Evolutionary conservation across 768 basidiomycete species (phyloP), one percentile per base, ranked within the genome.

Genomic region (Lactarius indigo): DNA sequence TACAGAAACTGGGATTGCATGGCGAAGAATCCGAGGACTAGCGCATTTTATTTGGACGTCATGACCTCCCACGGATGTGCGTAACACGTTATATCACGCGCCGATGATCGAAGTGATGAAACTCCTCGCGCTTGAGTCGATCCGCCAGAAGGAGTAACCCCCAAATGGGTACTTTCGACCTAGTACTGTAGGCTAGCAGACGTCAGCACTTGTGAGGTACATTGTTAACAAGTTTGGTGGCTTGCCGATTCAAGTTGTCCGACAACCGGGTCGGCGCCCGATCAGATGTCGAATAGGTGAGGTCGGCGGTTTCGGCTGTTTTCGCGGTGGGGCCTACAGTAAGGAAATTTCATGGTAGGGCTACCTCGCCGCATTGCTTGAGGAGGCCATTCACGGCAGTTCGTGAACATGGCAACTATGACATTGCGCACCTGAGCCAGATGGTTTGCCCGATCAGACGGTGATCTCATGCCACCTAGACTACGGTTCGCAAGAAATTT

Each of bases 71-170:
- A 39, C 15, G 37, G 5, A 39, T 39, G 37, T 39, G 15, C 1
- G 37, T 15, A 39, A 15, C 37, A 39, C 37, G 35, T 2, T 35
- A 37, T 37, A 37, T 37, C 12, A 37, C 12, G 35, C 35, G 3
- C 35, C 35, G 10, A 37, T 37, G 37, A 73, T 94, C 92, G 72
- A 93, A 94, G 17, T 87, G 83, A 61, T 84, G 84, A 35, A 92
- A 85, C 76, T 92, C 91, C 78, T 90, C 87, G 69, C 89, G 84
- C 5, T 82, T 83, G 69, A 90, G 82, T 65, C 89, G 87, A 73
- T 91, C 90, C 72, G 92, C 91, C n/a, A 37, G 96, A 81, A 9
- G 92, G 79, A 85, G 84, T 1, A 93, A 89, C 0, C 92, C 94
- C 2, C 13, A 80, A 79, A 44, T 78, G 76, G 30, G 76, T 70